Evolutionary conservation across 176 grass and related monocot species (phyloP), one percentile per base, ranked within the genome.

Genomic region (Paspalum notatum): DNA sequence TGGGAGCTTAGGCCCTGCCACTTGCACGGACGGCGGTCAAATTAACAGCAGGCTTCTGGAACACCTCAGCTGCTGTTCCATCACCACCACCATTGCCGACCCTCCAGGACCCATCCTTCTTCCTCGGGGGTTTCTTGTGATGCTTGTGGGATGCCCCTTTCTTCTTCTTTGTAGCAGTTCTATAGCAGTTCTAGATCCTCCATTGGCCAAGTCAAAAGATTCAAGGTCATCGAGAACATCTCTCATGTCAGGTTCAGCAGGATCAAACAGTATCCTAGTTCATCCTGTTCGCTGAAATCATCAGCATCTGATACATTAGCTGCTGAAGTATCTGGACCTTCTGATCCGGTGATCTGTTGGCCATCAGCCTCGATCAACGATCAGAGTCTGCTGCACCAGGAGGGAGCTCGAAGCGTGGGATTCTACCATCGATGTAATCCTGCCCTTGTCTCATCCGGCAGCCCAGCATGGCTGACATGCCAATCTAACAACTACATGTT

Each of bases 391-490:
- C 42, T 39, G 15, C 24, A 32, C 74, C 86, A 54, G 95, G 95
- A 72, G 95, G 92, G 67, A 95, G 78, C 46, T 98, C 90, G 32
- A 84, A 93, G 84, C 95, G 95, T 16, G 92, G 90, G 53, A 98
- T 92, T 46, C 91, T 98, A 45, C 95, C 95, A 58, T 98, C 92
- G 17, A 98, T 94, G 20, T 91, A 98, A 73, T 95, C 92, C 74
- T 98, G 95, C 87, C 74, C 84, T 88, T 20, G 94, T 97, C 77
- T 97, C 94, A 6, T 94, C 83, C 14, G 94, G 94, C 68, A 87
- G 63, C 16, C 94, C 94, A 37, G 87, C 89, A 82, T 91, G 89
- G 66, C 85, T 81, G 4, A 94, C 89, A 74, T 92, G 92, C 59
- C n/a, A n/a, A n/a, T n/a, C n/a, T n/a, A n/a, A n/a, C n/a, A n/a